Evolutionary conservation across 257 asterid genomes (phyloP), one percentile per base, ranked within the genome.

Genomic region (Solanum clarkiae): DNA sequence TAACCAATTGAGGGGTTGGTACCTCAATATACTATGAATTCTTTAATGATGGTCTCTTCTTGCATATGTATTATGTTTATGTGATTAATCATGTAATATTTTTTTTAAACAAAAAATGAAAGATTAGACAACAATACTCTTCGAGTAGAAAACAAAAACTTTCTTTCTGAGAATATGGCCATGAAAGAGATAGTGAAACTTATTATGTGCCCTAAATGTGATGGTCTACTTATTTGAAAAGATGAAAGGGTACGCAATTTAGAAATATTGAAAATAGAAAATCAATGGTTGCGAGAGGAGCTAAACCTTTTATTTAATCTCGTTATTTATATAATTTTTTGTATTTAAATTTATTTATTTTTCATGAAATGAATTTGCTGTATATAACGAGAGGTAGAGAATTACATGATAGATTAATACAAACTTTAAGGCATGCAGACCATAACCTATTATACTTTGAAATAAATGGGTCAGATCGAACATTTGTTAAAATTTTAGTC

Each of bases 271-370:
- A 88, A 80, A 83, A 85, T 85, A 85, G 94, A 92, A 87, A 93
- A 93, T 90, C 90, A 85, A 9, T 85, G 63, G 26, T 59, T 92
- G 70, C 93, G 86, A 86, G 88, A 91, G 66, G 91, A 91, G 96
- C 95, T 91, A 54, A 57, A 13, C 0, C 1, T 10, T 79, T 13
- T 36, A 0, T 32, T 5, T 84, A 59, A 68, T 68, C 14, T 44
- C 12, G 1, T 4, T 8, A 49, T 8, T 10, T 17, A 56, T n/a
- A 17, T 12, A 4, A 2, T 16, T 24, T 44, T 32, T 54, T 3
- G 5, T 24, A 2, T 59, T n/a, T 22, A 22, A 5, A 5, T 62
- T 62, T 11, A 11, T 62, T 62, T 62, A 62, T 22, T 62, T 62
- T 62, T 8, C 1, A 11, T 62, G 17, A 11, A 22, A 62, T 22